Evolutionary conservation across 2,329 filamentous ascomycete species (phyloP), one percentile per base, ranked within the genome.

Genomic region (Akanthomyces dipterigenus): DNA sequence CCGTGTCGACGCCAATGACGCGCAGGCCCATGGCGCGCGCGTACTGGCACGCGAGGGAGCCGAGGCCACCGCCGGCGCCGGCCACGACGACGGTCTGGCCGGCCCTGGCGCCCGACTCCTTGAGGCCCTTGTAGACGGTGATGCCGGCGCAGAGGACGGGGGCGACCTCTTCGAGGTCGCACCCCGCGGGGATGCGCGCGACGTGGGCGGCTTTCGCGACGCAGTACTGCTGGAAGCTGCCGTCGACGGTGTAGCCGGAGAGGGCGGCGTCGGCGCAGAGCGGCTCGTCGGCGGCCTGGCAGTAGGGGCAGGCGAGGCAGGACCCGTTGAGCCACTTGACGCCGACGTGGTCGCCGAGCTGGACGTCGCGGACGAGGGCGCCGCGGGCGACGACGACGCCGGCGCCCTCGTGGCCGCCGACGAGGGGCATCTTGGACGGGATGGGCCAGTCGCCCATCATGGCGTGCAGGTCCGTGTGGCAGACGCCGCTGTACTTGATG

Each of bases 241-340:
- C 93, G 73, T 96, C 90, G 72, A 96, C 91, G 5, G 91, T 96
- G 82, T 96, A 96, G 61, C 93, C 93, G 1, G 91, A 96, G 45
- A 96, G 84, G 40, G 83, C 78, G 28, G 90, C 85, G 63, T 89
- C 79, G 18, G 82, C 75, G 78, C 93, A 98, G 6, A 96, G 87
- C 3, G 91, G 88, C 78, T 97, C 93, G 68, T 96, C 89, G 53
- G 84, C 75, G 67, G 86, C 82, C 71, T 88, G 86, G 80, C 93
- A 97, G 82, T 90, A 96, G 68, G 86, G 82, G 79, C 93, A 98
- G 65, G 81, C 75, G 64, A 96, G 80, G 76, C 93, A 97, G 51
- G 89, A 88, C 65, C 91, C 90, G 76, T 96, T 95, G 71, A 97
- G 81, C 92, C 92, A 97, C 80, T 91, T 96, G 76, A 98, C 84